These are phyloP conservation scores for Psilocybe cyanescens DNA, from an alignment of 768 basidiomycete species.

Conservation along the genomic window DNA sequence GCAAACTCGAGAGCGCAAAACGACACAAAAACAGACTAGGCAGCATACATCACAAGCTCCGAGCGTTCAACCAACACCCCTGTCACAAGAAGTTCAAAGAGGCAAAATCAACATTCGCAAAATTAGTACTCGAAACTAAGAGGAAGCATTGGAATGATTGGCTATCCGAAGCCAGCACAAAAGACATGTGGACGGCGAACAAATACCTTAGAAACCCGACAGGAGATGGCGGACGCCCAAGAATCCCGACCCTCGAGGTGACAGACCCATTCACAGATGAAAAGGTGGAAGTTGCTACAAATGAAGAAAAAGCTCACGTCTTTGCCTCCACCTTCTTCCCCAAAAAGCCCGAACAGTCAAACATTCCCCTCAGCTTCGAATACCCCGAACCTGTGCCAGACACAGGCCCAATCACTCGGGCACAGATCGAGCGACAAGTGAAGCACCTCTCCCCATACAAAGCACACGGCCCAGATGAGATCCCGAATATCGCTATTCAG, in stretches of 20 bases:
- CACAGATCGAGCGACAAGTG: conserved; percentile 4
- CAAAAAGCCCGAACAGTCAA: background rate
- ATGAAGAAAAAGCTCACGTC: conserved; percentile 11
- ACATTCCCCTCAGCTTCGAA: background rate
- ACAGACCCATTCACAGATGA: conserved; percentile 13
- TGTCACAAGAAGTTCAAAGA: conserved; percentile 17
- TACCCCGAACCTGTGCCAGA: conserved; percentile 14
- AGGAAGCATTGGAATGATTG: conserved; percentile 28
- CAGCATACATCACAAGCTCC: background rate
- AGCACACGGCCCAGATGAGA: conserved; percentile 27
- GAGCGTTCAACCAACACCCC: conserved; percentile 21
- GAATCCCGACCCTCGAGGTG: conserved; percentile 24
- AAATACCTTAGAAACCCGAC: conserved; percentile 18
- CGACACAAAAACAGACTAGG: conserved; percentile 19
- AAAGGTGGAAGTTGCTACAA: conserved; percentile 7
- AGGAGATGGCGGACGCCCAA: conserved; percentile 22
- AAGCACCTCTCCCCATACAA: conserved; percentile 15
- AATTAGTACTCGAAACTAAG: conserved; percentile 25
- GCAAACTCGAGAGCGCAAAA: conserved; percentile 24
- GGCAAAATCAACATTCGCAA: conserved; percentile 13
- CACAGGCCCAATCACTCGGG: background rate
- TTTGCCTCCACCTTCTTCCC: conserved; percentile 20
- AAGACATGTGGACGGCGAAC: conserved; percentile 24
- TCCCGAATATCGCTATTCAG: conserved; percentile 28
- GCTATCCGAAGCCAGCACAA: conserved; percentile 14